Base-by-base conservation (phyloP, 2,329 filamentous ascomycete genomes). In the Erysiphe neolycopersici region DNA sequence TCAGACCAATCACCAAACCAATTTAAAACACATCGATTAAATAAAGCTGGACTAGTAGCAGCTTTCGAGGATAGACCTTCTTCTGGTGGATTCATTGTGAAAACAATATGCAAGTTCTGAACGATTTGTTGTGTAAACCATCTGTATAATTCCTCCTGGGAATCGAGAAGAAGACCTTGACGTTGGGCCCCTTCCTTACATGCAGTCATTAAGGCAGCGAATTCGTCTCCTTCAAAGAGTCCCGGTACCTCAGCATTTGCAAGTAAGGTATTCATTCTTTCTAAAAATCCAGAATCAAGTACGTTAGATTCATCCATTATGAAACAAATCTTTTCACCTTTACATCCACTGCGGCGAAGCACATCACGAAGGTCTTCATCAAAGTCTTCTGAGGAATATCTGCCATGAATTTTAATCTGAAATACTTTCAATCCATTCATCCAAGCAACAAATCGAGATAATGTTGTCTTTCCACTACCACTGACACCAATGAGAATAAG, bases 1-100 rank as follows among this genome's bases (percentile, higher is more conserved):
- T 98, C 89, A 43, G 89, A 98, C 89, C 89, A 99, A 62, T 99
- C 89, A 50, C 89, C 89, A 59, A 98, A 94, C 89, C 89, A 99
- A 63, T 99, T 98, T 53, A 99, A 76, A 41, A 99, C 89, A 58
- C 89, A 99, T 68, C 89, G 79, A 65, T 99, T 99, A 77, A 99
- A 99, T 55, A 99, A 64, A 36, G 89, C 89, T 47, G 89, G 89
- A 69, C 84, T 94, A 3, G 91, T 98, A 26, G 89, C 91, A 45
- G 89, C 89, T 64, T 94, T 95, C 30, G 84, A 93, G 1, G 82
- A 89, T 9, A 99, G 64, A 0, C 89, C 87, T 52, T 89, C 89
- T 56, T 94, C 83, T 0, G 89, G 91, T 13, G 89, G 89, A 60
- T 99, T 99, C 89, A 99, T 99, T 3, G 89, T 99, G 60, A 99